Percentiles rank a stretch among this genome's conserved stretches.
Evolutionary conservation across 257 asterid genomes (phyloP).

Genomic region (Nicotiana undulata): DNA sequence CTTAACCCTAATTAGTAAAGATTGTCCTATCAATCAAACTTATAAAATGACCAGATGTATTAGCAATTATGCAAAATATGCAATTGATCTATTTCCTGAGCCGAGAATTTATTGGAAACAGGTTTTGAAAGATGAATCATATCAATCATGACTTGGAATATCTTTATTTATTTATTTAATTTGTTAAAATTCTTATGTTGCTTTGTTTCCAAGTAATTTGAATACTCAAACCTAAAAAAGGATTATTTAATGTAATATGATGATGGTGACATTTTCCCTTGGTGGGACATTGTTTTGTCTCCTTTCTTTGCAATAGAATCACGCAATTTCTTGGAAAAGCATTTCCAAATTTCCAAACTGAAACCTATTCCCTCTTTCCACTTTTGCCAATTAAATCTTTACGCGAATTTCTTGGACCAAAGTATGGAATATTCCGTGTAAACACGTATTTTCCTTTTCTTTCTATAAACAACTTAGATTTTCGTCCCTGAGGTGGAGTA

Average conservation of each 20-base stretch:
- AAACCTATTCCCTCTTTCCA: background rate
- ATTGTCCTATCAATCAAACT: background rate
- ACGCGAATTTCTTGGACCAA: conserved; percentile 2
- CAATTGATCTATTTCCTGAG: background rate
- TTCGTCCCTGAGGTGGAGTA: too few relatives aligned
- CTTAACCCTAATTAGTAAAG: background rate
- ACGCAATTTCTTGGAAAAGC: conserved; percentile 1
- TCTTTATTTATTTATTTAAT: too few relatives aligned
- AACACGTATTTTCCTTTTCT: background rate
- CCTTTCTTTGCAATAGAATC: background rate
- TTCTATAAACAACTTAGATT: background rate
- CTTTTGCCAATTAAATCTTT: background rate
- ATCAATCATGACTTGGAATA: background rate
- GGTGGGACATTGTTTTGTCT: background rate
- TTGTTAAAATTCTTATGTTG: background rate
- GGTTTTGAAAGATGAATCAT: background rate
- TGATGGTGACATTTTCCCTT: background rate
- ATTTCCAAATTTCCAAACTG: background rate
- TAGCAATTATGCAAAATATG: background rate
- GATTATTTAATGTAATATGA: background rate
- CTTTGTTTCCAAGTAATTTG: background rate
- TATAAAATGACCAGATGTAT: background rate
- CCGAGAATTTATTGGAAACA: too few relatives aligned
- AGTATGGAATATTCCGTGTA: background rate
- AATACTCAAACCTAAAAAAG: background rate